phyloP scores from a whole-genome alignment of 208 protist species.

The Leishmania tropica region DNA sequence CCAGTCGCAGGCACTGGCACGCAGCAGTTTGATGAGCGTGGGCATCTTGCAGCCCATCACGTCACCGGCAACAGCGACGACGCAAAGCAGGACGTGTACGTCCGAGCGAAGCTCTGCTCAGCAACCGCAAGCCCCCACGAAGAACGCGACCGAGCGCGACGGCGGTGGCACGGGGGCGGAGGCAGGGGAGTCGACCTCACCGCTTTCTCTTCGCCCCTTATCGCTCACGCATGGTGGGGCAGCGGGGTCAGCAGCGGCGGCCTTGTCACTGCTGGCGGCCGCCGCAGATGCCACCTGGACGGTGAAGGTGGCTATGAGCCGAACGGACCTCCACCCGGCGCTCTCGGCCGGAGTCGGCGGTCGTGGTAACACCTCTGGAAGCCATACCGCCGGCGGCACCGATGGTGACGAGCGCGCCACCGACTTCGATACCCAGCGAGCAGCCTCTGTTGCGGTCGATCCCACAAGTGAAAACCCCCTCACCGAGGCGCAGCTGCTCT shows the following conservation, averaged over 20 bases:
- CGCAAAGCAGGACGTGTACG: not conserved
- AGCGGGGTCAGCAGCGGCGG: not conserved
- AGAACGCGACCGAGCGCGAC: not conserved
- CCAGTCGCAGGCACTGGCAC: not conserved
- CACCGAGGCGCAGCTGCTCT: constrained; percentile 73
- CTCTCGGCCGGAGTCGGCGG: not conserved
- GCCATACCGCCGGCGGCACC: not conserved
- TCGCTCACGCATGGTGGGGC: not conserved
- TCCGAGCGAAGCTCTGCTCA: not conserved
- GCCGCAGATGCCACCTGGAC: constrained; percentile 25
- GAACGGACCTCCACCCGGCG: not conserved
- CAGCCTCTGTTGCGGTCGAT: constrained; percentile 3
- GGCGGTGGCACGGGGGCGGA: not conserved
- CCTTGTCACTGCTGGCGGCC: not conserved
- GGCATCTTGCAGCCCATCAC: not conserved
- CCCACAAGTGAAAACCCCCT: constrained; percentile 46
- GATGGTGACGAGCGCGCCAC: not conserved
- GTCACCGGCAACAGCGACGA: not conserved
- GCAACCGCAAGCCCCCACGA: not conserved
- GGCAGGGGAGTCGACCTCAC: constrained; percentile 11
- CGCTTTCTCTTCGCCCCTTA: not conserved
- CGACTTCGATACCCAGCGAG: not conserved
- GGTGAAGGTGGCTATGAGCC: constrained; percentile 8
- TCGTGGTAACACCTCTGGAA: not conserved
- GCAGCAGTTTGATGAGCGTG: not conserved